Percentiles rank a stretch among this genome's conserved stretches.
phyloP scores from a whole-genome alignment of 495 filamentous ascomycete species.

The Xylaria intraflava region DNA sequence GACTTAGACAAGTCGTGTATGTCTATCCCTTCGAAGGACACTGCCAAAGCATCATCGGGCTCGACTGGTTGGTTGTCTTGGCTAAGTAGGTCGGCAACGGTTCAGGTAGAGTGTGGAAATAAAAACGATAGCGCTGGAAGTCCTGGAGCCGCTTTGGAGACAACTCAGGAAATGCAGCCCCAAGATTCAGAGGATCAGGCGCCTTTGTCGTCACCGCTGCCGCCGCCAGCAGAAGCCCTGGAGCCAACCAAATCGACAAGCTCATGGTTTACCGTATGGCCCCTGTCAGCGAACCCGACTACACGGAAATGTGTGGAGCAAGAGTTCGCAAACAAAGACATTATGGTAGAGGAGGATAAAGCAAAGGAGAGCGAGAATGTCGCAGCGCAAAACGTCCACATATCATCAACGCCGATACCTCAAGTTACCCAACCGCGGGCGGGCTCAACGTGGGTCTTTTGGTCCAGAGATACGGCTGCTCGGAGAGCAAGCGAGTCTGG shows the following conservation, averaged over 20 bases:
- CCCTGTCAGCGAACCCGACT: constrained; percentile 17
- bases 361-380: constrained; percentile 28
- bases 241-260: constrained; percentile 26
- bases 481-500: constrained; percentile 29
- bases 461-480: constrained; percentile 58
- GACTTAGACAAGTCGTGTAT: background rate
- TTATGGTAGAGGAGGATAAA: constrained; percentile 10
- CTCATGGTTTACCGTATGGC: constrained; percentile 52
- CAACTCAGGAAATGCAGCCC: background rate
- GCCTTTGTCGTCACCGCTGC: constrained; percentile 10
- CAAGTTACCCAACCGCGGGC: constrained; percentile 20
- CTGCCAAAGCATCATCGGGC: constrained; percentile 28
- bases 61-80: constrained; percentile 54
- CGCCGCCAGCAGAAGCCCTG: constrained; percentile 14
- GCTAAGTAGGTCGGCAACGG: constrained; percentile 35
- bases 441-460: constrained; percentile 79
- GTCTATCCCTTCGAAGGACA: constrained; percentile 3
- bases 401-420: constrained; percentile 10
- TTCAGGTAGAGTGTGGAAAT: constrained; percentile 14
- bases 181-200: background rate
- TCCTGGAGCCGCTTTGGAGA: constrained; percentile 14
- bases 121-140: constrained; percentile 17
- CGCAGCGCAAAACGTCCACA: constrained; percentile 34
- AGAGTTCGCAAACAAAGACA: constrained; percentile 13
- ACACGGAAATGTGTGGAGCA: constrained; percentile 20